phyloP scores from a whole-genome alignment of 495 filamentous ascomycete genomes.

The Corynascus novoguineensis region DNA sequence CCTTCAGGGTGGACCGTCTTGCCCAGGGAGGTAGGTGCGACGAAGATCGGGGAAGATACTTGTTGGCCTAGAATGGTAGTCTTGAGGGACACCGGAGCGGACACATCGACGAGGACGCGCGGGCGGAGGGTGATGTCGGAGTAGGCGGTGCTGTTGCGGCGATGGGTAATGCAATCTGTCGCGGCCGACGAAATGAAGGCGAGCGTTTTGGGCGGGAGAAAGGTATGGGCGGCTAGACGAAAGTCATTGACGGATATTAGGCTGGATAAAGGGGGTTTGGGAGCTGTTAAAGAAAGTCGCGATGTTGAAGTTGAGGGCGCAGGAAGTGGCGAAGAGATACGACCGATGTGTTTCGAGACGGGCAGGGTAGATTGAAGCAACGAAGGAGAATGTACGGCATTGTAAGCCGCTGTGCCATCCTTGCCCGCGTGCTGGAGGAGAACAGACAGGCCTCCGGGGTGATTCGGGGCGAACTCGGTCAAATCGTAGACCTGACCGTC shows the following conservation, averaged over 20 bases:
- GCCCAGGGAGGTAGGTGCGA: slow-evolving; percentile 70
- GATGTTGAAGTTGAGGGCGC: neutral
- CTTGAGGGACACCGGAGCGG: slow-evolving; percentile 45
- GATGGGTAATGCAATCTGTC: slow-evolving; percentile 64
- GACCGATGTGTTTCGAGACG: slow-evolving; percentile 52
- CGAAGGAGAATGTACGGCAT: slow-evolving; percentile 58
- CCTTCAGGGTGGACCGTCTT: slow-evolving; percentile 65
- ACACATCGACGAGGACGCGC: slow-evolving; percentile 63
- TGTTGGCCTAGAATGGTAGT: slow-evolving; percentile 59
- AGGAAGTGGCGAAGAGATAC: slow-evolving; percentile 31
- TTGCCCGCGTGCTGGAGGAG: slow-evolving; percentile 65
- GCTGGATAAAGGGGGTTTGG: slow-evolving; percentile 60
- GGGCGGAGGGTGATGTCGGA: slow-evolving; percentile 66
- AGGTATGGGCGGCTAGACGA: slow-evolving; percentile 55
- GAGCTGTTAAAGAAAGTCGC: neutral
- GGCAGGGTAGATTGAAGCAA: slow-evolving; percentile 53
- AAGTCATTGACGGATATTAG: slow-evolving; percentile 75
- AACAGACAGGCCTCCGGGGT: slow-evolving; percentile 57
- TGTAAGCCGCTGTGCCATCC: slow-evolving; percentile 68
- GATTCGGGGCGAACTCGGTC: slow-evolving; percentile 56
- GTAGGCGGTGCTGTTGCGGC: slow-evolving; percentile 49
- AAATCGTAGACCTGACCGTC: slow-evolving; percentile 73
- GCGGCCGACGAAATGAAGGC: slow-evolving; percentile 81
- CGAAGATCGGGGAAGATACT: slow-evolving; percentile 60
- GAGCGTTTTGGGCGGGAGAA: slow-evolving; percentile 65